These are phyloP conservation scores for Cyathus striatus DNA, from an alignment of 768 basidiomycete genomes.

Conservation along the genomic window DNA sequence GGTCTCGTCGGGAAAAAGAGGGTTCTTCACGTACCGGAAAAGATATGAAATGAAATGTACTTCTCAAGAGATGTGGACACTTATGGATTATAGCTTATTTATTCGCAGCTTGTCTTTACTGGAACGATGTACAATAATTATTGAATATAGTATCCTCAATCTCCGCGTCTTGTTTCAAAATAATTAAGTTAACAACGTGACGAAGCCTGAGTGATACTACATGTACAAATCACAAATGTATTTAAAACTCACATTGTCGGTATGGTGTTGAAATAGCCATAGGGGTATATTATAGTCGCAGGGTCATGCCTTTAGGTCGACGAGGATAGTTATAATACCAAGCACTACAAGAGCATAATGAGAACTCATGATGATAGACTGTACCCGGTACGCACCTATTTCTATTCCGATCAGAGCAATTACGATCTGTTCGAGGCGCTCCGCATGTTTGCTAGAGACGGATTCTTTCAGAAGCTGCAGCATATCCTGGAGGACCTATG, in stretches of 20 bases:
- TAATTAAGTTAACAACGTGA: too few species aligned
- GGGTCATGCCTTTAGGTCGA: constrained; percentile 65
- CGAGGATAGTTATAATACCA: constrained; percentile 86
- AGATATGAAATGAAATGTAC: not conserved
- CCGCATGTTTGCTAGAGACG: constrained; percentile 85
- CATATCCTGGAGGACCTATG: constrained; percentile 93
- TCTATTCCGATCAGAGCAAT: constrained; percentile 88
- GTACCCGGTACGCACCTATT: constrained; percentile 61
- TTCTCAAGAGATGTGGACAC: not conserved
- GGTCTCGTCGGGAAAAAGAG: constrained; percentile 21
- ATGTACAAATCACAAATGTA: too few species aligned
- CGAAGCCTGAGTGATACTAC: too few species aligned
- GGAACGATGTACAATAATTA: too few species aligned
- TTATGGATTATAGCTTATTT: too few species aligned
- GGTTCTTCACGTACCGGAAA: constrained; percentile 12
- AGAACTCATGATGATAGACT: too few species aligned
- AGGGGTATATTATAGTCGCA: too few species aligned
- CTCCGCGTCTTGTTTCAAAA: too few species aligned
- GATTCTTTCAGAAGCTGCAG: constrained; percentile 92
- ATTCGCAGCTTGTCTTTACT: too few species aligned
- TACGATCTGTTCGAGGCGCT: constrained; percentile 89
- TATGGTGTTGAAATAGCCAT: too few species aligned
- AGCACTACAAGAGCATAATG: constrained; percentile 48
- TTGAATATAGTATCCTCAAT: too few species aligned
- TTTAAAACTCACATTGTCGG: too few species aligned